Evolutionary conservation across 2,329 filamentous ascomycete species (phyloP).

Genomic region (Chalaropsis thielavioides): DNA sequence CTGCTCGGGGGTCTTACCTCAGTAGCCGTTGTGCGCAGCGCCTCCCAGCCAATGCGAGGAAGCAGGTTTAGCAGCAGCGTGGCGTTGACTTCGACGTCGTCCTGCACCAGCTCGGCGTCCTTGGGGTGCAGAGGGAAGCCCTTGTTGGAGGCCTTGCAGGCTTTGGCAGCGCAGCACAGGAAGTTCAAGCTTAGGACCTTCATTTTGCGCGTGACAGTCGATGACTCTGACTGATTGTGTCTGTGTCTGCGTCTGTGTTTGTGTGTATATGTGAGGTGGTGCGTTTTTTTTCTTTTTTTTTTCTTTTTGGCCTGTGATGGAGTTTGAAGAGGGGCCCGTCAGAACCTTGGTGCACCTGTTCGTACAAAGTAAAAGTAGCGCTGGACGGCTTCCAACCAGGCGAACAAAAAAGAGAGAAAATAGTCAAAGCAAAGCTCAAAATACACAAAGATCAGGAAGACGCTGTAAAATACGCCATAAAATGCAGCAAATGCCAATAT

Average conservation of each 20-base stretch:
- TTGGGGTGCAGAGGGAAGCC: constrained; percentile 87
- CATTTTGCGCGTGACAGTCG: constrained; percentile 41
- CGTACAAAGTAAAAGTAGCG: background rate
- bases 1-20: constrained; percentile 45
- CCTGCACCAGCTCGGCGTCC: constrained; percentile 77
- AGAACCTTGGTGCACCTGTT: background rate
- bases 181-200: constrained; percentile 95
- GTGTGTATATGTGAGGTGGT: background rate
- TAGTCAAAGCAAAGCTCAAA: background rate
- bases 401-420: background rate
- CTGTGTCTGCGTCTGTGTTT: background rate
- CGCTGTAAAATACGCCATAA: background rate
- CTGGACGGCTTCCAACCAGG: too few relatives aligned
- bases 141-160: constrained; percentile 66
- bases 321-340: background rate
- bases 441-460: background rate
- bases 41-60: constrained; percentile 77
- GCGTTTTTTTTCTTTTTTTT: constrained; percentile 21
- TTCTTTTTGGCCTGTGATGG: background rate
- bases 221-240: too few relatives aligned
- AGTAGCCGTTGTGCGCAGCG: constrained; percentile 55
- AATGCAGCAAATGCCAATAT: background rate
- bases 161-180: constrained; percentile 86
- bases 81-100: constrained; percentile 68
- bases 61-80: constrained; percentile 73